Evolutionary conservation across 1,139 yeast genomes (phyloP), one percentile per base, ranked within the genome.

Genomic region (Suhomyces kunorum): DNA sequence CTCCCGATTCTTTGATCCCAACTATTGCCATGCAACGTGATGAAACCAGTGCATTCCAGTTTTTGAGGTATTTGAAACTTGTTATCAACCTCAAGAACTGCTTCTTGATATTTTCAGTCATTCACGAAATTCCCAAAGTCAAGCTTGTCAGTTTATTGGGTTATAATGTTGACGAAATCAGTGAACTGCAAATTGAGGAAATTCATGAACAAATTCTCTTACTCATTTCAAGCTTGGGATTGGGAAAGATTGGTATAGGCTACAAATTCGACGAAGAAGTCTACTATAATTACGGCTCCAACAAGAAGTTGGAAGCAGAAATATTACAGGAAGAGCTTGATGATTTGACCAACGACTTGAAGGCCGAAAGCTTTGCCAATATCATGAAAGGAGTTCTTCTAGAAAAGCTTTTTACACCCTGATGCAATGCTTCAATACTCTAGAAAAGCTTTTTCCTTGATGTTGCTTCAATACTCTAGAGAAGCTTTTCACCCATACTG

Each of bases 21-120:
- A 20, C 9, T 17, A 5, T 6, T 6, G 8, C 18, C 13, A 24
- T 2, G 2, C 16, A 28, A 11, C 17, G 23, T 17, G 12, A n/a
- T 8, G 23, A 27, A 12, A 9, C 20, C 9, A 28, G 22, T 9
- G 12, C 34, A 6, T 16, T 13, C 6, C 15, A 13, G 11, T 67
- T 67, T 39, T 40, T 59, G 26, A 47, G 47, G 4, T 63, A 59
- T 40, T 38, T 63, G 22, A 42, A 42, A 13, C 43, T 47, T n/a
- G 53, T 64, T 8, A 55, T 67, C 16, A 68, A 64, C 42, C 51
- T 57, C 43, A 68, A 68, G 46, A 52, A 51, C 15, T 61, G 63
- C 32, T 45, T 67, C 17, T 42, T 64, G 34, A 49, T 66, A 11
- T 44, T 68, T 28, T 57, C 68, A 3, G 51, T 56, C 25, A 53